Evolutionary conservation across 2,329 filamentous ascomycete species (phyloP), one percentile per base, ranked within the genome.

Genomic region (Rutstroemia sp.): DNA sequence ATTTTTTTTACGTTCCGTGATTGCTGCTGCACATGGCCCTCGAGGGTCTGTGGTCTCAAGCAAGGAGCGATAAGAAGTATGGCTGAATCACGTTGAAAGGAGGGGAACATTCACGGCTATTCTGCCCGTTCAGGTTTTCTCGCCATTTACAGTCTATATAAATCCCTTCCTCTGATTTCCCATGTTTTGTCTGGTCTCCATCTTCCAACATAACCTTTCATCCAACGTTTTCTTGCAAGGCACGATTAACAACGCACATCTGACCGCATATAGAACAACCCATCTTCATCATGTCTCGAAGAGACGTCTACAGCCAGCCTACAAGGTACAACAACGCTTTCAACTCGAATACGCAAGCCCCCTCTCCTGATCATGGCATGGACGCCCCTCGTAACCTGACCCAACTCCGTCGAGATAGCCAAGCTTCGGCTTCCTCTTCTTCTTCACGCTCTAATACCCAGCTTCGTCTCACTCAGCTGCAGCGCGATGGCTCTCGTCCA

Each of bases 291-390:
- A 55, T 55, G 53, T 55, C 46, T 5, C 30, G 23, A 10, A 55
- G 17, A 55, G 46, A 51, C 10, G 44, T 55, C 5, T 55, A 55
- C n/a, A 44, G 37, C 19, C 49, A 44, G 3, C 30, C 46, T 19
- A 55, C 53, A 21, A 25, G 41, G 10, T 51, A 51, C 10, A 27
- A 16, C 27, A 27, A 25, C 19, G 17, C 37, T 21, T 46, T 46
- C 19, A 39, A 19, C 2, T 9, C 38, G 12, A 30, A 30, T 7
- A 50, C 53, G 10, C 37, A 44, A 27, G 46, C 53, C 5, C 53
- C 53, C 4, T 19, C 30, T n/a, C 19, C 30, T 10, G 41, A 8
- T 17, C 39, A 37, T 37, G n/a, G 37, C 41, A 34, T 38, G 14
- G 12, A 14, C 5, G 21, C 17, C 17, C 10, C 25, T 6, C 9